These are phyloP conservation scores for Suhomyces bokatorum DNA, from an alignment of 1,139 yeast genomes.

Conservation along the genomic window DNA sequence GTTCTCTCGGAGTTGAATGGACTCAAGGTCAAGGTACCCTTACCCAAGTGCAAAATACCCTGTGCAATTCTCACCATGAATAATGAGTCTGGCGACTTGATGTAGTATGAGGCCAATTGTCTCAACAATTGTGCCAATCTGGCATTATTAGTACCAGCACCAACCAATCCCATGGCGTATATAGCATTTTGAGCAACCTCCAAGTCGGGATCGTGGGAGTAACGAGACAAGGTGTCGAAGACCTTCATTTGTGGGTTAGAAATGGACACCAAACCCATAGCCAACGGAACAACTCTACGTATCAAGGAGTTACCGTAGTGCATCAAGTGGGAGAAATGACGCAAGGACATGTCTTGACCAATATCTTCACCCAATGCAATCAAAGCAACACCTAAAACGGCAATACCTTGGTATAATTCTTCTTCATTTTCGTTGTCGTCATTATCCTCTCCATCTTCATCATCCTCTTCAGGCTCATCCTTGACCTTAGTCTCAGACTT, in stretches of 20 bases:
- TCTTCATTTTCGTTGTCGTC: slow-evolving; percentile 49
- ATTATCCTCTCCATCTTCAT: slow-evolving; percentile 27
- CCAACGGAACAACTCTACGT: slow-evolving; percentile 93
- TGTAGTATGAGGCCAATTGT: slow-evolving; percentile 91
- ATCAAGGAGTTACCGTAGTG: slow-evolving; percentile 94
- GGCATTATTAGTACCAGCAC: slow-evolving; percentile 98
- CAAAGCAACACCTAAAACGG: slow-evolving; percentile 91
- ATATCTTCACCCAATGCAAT: slow-evolving; percentile 98
- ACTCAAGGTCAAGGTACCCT: slow-evolving; percentile 86
- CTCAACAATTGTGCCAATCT: slow-evolving; percentile 93
- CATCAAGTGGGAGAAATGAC: slow-evolving; percentile 97
- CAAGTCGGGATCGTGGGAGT: slow-evolving; percentile 92
- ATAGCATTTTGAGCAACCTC: slow-evolving; percentile 96
- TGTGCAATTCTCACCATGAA: slow-evolving; percentile 95
- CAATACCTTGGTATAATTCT: slow-evolving; percentile 78
- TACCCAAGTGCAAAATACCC: slow-evolving; percentile 93
- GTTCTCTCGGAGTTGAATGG: slow-evolving; percentile 91
- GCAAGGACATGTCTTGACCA: slow-evolving; percentile 95
- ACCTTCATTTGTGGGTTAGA: slow-evolving; percentile 97
- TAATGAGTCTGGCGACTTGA: slow-evolving; percentile 85
- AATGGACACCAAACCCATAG: slow-evolving; percentile 92
- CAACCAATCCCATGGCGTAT: slow-evolving; percentile 95
- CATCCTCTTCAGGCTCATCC: slow-evolving; percentile 22
- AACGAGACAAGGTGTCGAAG: slow-evolving; percentile 92
- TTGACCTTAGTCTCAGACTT: slow-evolving; percentile 25